phyloP scores from a whole-genome alignment of 176 grass and related monocot genomes.

The Tillandsia leiboldiana region DNA sequence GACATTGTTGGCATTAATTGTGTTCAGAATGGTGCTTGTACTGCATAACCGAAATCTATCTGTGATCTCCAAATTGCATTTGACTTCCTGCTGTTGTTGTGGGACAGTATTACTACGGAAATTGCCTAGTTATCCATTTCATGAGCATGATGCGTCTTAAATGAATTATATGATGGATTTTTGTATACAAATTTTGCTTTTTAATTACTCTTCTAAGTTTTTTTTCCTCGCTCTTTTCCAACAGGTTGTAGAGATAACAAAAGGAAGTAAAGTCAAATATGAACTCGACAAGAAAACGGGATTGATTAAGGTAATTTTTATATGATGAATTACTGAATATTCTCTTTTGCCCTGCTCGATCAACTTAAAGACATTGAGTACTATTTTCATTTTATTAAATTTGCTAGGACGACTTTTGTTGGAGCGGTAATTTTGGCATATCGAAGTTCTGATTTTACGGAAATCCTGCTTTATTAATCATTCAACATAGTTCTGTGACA shows the following conservation, averaged over 20 bases:
- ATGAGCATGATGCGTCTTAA: no score
- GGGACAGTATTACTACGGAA: no score
- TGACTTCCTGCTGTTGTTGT: no score
- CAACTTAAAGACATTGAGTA: neutral
- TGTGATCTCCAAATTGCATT: no score
- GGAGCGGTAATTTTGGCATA: neutral
- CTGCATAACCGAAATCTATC: no score
- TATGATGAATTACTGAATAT: neutral
- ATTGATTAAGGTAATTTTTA: conserved; percentile 46
- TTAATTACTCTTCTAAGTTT: no score
- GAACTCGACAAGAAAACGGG: conserved; percentile 98
- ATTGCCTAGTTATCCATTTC: no score
- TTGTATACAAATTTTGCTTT: no score
- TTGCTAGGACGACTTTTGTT: neutral
- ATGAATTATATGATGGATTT: no score
- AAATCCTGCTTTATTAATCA: neutral
- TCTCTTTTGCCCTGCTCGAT: neutral
- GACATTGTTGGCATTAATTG: no score
- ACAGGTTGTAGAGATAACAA: conserved; percentile 83
- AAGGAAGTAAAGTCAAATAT: conserved; percentile 96
- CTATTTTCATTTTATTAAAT: neutral
- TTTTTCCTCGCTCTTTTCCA: no score
- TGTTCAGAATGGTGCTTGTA: no score
- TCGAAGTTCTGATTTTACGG: neutral
- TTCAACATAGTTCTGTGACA: neutral